These are phyloP conservation scores for Zygosaccharomyces kombuchaensis DNA, from an alignment of 805 yeast species.

Conservation along the genomic window DNA sequence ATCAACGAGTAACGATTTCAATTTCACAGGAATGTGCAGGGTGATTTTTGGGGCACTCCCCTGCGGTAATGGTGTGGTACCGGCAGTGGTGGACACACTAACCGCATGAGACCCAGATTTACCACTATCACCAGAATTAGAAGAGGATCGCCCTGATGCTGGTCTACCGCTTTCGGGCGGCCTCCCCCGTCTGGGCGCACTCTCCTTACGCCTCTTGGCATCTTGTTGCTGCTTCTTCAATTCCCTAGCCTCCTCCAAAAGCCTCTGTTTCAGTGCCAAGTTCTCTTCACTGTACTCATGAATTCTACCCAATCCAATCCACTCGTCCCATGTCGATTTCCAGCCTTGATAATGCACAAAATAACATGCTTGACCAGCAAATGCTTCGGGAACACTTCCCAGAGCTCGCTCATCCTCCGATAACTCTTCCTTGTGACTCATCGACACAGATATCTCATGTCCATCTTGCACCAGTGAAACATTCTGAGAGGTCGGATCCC, in stretches of 20 bases:
- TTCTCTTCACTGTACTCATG: constrained; percentile 68
- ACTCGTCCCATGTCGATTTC: constrained; percentile 95
- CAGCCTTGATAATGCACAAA: constrained; percentile 91
- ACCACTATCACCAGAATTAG: constrained; percentile 3
- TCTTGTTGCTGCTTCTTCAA: constrained; percentile 31
- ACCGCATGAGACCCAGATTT: neutral
- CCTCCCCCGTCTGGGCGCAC: constrained; percentile 7
- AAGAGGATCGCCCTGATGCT: constrained; percentile 1
- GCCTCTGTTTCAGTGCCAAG: constrained; percentile 54
- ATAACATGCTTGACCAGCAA: constrained; percentile 43
- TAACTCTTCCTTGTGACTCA: constrained; percentile 24
- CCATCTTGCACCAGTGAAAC: constrained; percentile 39
- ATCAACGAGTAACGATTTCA: constrained; percentile 72
- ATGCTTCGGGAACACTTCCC: constrained; percentile 35
- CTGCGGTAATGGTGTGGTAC: constrained; percentile 3
- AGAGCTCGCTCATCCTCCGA: constrained; percentile 13
- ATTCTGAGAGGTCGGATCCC: constrained; percentile 46
- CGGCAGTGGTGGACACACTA: neutral
- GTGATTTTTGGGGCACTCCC: constrained; percentile 38
- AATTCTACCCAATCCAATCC: constrained; percentile 74
- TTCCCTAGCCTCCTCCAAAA: constrained; percentile 45
- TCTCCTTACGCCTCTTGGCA: constrained; percentile 34
- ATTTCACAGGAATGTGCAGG: constrained; percentile 55
- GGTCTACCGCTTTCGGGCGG: constrained; percentile 4
- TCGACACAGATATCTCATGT: constrained; percentile 16